Base-by-base conservation (phyloP, 176 grass and related monocot species). In the Puccinellia tenuiflora region DNA sequence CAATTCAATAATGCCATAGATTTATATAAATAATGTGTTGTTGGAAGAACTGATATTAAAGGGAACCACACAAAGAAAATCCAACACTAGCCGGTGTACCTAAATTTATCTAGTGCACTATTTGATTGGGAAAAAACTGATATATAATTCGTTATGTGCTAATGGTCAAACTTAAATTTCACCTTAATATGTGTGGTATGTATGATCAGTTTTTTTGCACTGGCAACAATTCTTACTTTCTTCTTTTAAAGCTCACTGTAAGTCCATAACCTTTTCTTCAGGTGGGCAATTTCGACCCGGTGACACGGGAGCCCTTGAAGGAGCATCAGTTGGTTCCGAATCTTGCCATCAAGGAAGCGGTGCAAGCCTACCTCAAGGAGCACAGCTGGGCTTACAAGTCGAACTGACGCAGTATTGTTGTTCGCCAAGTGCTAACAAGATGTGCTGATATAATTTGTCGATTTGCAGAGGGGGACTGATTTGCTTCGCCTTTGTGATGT, bases 361-460 rank as follows among this genome's bases (percentile, higher is more conserved):
- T 94, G 4, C 90, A 90, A 42, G 88, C 79, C 3, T 98, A 89
- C 71, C 85, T 98, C n/a, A 86, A 91, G 24, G 84, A 91, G 51
- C 86, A 95, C 88, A 86, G 82, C 56, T 98, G 92, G 95, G 90
- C 95, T 22, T 98, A 98, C 82, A 97, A 81, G 66, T 75, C 80
- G 84, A 85, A 64, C 61, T 92, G 85, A 67, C 35, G 35, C 6
- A 5, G 35, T 37, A 0, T 37, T 37, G 35, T 37, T 37, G 35
- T 37, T 37, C 35, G 35, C 35, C 35, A 37, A 37, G 35, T 37
- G 35, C 35, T 37, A 37, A 37, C 35, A 37, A 5, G 35, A 37
- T 37, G 35, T 37, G 35, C n/a, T n/a, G n/a, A n/a, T n/a, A n/a
- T n/a, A n/a, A n/a, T n/a, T n/a, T n/a, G n/a, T n/a, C n/a, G n/a